phyloP scores from a whole-genome alignment of 2,329 filamentous ascomycete species.

The Botryotinia calthae region DNA sequence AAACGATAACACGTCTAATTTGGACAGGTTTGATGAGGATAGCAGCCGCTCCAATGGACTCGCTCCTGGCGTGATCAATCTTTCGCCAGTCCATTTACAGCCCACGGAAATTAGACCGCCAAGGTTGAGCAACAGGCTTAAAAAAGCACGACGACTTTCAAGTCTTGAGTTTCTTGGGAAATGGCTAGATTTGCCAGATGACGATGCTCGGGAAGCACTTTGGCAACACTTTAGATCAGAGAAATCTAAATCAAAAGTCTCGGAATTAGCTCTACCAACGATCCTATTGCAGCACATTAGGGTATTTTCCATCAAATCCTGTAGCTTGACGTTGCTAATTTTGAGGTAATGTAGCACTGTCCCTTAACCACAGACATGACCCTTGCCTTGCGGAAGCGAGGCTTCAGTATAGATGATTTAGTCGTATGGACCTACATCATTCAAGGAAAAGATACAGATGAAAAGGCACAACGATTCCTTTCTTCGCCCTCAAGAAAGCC shows the following conservation, averaged over 20 bases:
- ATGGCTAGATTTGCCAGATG: conserved; percentile 27
- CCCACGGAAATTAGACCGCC: background rate
- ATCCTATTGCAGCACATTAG: conserved; percentile 25
- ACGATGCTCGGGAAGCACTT: conserved; percentile 11
- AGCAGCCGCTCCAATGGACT: background rate
- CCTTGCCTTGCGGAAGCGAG: conserved; percentile 15
- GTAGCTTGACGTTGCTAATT: background rate
- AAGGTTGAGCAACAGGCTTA: background rate
- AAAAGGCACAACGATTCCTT: conserved; percentile 31
- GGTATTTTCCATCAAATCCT: conserved; percentile 3
- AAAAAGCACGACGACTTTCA: conserved; percentile 6
- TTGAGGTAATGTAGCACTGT: background rate
- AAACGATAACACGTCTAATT: background rate
- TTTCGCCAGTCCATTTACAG: background rate
- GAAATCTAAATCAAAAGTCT: background rate
- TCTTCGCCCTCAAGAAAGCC: conserved; percentile 25
- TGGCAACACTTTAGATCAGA: conserved; percentile 20
- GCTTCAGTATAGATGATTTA: conserved; percentile 30
- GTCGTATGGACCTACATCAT: conserved; percentile 36
- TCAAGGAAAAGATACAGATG: conserved; percentile 25
- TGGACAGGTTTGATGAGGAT: background rate
- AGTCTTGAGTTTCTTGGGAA: conserved; percentile 19
- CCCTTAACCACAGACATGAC: background rate
- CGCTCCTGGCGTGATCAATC: background rate
- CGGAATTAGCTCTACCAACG: conserved; percentile 21